Evolutionary conservation across 208 protist genomes (phyloP).

Genomic region (Crithidia mellificae): DNA sequence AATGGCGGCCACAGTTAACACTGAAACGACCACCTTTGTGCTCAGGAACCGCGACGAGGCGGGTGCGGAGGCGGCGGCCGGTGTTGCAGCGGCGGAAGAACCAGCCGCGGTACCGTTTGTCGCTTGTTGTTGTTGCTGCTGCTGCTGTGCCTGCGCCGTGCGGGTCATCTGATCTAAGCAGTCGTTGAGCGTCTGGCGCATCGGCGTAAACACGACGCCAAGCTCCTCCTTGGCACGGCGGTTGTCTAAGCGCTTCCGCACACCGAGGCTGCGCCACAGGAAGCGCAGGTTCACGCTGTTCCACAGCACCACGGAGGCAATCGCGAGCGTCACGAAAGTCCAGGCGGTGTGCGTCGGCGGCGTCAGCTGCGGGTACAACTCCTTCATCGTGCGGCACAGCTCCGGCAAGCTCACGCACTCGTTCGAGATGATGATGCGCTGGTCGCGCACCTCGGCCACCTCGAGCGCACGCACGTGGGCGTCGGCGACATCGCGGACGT

Average conservation of each 20-base stretch:
- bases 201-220: slow-evolving; percentile 72
- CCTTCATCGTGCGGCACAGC: slow-evolving; percentile 72
- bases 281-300: slow-evolving; percentile 67
- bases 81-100: not conserved
- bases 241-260: slow-evolving; percentile 75
- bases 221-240: slow-evolving; percentile 55
- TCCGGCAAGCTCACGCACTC: slow-evolving; percentile 77
- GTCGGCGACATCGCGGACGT: slow-evolving; percentile 87
- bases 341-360: slow-evolving; percentile 77
- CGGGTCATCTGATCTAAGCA: slow-evolving; percentile 75
- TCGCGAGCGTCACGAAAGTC: slow-evolving; percentile 76
- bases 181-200: slow-evolving; percentile 70
- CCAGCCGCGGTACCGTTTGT: not conserved
- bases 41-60: slow-evolving; percentile 5
- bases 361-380: slow-evolving; percentile 72
- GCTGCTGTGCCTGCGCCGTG: slow-evolving; percentile 46
- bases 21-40: slow-evolving; percentile 17
- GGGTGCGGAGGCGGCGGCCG: not conserved
- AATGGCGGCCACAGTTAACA: slow-evolving; percentile 23
- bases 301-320: slow-evolving; percentile 51
- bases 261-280: slow-evolving; percentile 84
- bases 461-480: slow-evolving; percentile 85
- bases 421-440: slow-evolving; percentile 86
- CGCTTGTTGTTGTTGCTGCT: slow-evolving; percentile 3
- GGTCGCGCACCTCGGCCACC: slow-evolving; percentile 62